Base-by-base conservation (phyloP, 2,329 filamentous ascomycete genomes). In the Fusarium gaditjirri region DNA sequence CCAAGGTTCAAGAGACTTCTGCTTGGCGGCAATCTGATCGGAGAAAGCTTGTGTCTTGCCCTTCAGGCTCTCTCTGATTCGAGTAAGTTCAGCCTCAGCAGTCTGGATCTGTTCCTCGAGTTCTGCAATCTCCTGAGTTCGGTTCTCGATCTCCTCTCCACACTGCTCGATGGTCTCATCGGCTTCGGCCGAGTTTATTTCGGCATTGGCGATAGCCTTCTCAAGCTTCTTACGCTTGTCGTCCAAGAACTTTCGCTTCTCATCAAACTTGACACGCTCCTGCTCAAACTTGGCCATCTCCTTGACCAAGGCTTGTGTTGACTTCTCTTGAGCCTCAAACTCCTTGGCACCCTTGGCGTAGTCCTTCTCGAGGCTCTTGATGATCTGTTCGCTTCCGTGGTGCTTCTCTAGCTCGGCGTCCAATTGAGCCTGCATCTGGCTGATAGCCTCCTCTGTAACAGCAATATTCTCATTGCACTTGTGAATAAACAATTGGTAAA, bases 31-130 rank as follows among this genome's bases (percentile, higher is more conserved):
- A 75, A 99, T 98, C 78, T 98, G 88, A 75, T 99, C 94, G 0
- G 95, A 98, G 69, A 98, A 93, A 11, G 90, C 92, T 80, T 98
- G 95, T 0, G 96, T 99, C 84, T 99, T 99, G 77, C 95, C 95
- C 78, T 97, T 97, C 12, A 99, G 86, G 68, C 89, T 90, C 27
- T 97, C 94, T 61, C 95, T 91, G 72, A 99, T 96, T n/a, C 84
- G 87, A 35, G 90, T 86, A 25, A 99, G 89, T 79, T 97, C 93
- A 46, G 91, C 88, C 80, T 98, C 95, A 78, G 98, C 95, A 6
- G 84, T 83, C 65, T 91, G 89, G 83, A 97, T 91, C 63, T 91
- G 89, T 70, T 90, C 85, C 79, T 98, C 95, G 4, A 98, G 88
- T 25, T 89, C 85, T 19, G 87, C 85, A 46, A 96, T 93, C 78